Evolutionary conservation across 208 protist genomes (phyloP), one percentile per base, ranked within the genome.

Genomic region (Acanthamoeba triangularis): DNA sequence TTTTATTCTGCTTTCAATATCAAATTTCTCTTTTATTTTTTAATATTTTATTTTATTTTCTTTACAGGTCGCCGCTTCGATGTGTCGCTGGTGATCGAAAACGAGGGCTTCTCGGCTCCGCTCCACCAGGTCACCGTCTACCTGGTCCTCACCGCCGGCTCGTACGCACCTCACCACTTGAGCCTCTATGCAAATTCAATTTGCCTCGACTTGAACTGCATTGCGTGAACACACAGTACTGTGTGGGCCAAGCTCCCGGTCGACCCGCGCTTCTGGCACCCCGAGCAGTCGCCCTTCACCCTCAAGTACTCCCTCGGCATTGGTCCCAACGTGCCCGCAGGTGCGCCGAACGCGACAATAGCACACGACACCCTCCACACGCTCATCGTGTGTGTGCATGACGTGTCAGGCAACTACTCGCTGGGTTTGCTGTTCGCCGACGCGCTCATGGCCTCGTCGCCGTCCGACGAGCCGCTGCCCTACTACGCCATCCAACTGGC

Each of bases 221-320:
- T n/a, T 23, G 59, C 5, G 59, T 65, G 59, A 18, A 7, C 11
- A 59, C 18, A 20, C 35, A 80, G 35, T 1, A 23, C 37, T 0
- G 33, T 80, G 16, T 47, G 16, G 69, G 30, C n/a, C 37, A 47
- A 80, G 37, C 69, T 80, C 4, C 69, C 69, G 5, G 69, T 49
- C 18, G 69, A 80, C 14, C 23, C 69, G 69, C 69, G 69, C 69
- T 44, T 80, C 18, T 78, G 69, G 69, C 28, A 18, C 5, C 69
- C 69, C 33, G 69, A 80, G 69, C 16, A 44, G 30, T 80, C 69
- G 69, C 69, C 69, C 69, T 80, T 80, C 69, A 80, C 30, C 23
- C 69, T 80, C 69, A 7, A 25, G 25, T 80, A 44, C 69, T 80
- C 69, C 23, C 3, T 80, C 30, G 69, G 69, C 69, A 13, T 80